Evolutionary conservation across 2,329 filamentous ascomycete species (phyloP), one percentile per base, ranked within the genome.

Genomic region (Thermothelomyces thermophilus): DNA sequence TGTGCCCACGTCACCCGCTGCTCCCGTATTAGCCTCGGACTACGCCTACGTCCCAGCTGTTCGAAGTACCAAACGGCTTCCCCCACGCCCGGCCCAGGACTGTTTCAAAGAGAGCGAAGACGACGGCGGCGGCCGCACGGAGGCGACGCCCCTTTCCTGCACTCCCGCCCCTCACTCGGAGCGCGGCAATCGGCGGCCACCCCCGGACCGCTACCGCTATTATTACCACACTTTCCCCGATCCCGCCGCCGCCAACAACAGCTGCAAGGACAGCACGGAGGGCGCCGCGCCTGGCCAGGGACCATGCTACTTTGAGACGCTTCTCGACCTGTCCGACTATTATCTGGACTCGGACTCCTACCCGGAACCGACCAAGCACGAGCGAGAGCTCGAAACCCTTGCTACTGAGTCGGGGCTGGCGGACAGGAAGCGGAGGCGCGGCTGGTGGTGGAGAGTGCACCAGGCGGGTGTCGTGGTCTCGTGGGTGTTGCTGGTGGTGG

Each of bases 271-370:
- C 30, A 8, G 13, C 39, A 7, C 3, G 6, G 30, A 31, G 10
- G 26, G 6, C 3, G 30, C 3, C 33, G 14, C 7, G 17, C 17
- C 19, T 10, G 16, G 13, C 19, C 20, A n/a, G 10, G 20, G 14
- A 1, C 36, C 10, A 6, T 26, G 41, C 31, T 44, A 44, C 41
- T 44, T 35, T 14, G 41, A 44, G 8, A 44, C 41, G 2, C 41
- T n/a, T n/a, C n/a, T 44, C 30, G 41, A 44, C 41, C 34, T 44
- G 30, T 44, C 41, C n/a, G 41, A 44, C 41, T 44, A 44, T 14
- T 19, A 44, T 14, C 19, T 26, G 19, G 19, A 2, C 22, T 5
- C 11, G 20, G n/a, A n/a, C n/a, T 14, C 10, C 22, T 3, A 11
- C 37, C 11, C 7, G n/a, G 22, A 10, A 14, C 10, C 16, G 7